A percentile compares a stretch with the other conserved stretches of the same genome.
phyloP scores from a whole-genome alignment of 345 rosid genomes.

The Aurinia saxatilis region DNA sequence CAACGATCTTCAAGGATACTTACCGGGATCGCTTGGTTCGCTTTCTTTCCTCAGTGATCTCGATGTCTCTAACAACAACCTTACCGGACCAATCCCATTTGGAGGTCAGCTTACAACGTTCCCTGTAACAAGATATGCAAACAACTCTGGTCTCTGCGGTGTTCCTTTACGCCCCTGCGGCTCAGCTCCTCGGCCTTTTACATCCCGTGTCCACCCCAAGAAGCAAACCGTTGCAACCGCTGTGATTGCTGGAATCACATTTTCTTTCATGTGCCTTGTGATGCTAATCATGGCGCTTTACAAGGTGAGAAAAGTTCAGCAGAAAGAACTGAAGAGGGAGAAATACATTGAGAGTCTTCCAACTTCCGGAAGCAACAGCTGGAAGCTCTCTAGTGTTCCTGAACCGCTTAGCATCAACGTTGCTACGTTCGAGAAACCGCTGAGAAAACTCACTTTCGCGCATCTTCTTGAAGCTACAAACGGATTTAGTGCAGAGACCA shows the following conservation, averaged over 20 bases:
- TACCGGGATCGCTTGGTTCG: constrained; percentile 69
- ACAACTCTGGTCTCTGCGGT: constrained; percentile 93
- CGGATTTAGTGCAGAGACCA: constrained; percentile 81
- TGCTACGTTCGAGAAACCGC: constrained; percentile 95
- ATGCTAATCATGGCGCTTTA: constrained; percentile 58
- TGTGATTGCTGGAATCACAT: constrained; percentile 61
- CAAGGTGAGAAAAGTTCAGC: constrained; percentile 46
- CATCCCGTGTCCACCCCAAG: constrained; percentile 18
- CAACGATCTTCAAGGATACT: constrained; percentile 60
- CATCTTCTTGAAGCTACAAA: constrained; percentile 94
- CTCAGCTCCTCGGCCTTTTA: constrained; percentile 28
- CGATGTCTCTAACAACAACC: constrained; percentile 89
- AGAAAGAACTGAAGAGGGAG: constrained; percentile 55
- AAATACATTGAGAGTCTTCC: constrained; percentile 86
- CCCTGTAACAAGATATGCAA: constrained; percentile 71
- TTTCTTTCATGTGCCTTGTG: constrained; percentile 58
- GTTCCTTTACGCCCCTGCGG: constrained; percentile 68
- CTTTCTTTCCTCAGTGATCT: constrained; percentile 89
- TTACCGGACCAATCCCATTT: constrained; percentile 75
- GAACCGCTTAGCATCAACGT: constrained; percentile 95
- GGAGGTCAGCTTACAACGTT: constrained; percentile 97
- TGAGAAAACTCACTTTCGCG: constrained; percentile 79
- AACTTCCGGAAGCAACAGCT: constrained; percentile 77
- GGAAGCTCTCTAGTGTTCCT: constrained; percentile 88
- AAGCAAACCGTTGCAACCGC: constrained; percentile 48